These are phyloP conservation scores for Termitomyces sp. DNA, from an alignment of 768 basidiomycete genomes.

Conservation along the genomic window DNA sequence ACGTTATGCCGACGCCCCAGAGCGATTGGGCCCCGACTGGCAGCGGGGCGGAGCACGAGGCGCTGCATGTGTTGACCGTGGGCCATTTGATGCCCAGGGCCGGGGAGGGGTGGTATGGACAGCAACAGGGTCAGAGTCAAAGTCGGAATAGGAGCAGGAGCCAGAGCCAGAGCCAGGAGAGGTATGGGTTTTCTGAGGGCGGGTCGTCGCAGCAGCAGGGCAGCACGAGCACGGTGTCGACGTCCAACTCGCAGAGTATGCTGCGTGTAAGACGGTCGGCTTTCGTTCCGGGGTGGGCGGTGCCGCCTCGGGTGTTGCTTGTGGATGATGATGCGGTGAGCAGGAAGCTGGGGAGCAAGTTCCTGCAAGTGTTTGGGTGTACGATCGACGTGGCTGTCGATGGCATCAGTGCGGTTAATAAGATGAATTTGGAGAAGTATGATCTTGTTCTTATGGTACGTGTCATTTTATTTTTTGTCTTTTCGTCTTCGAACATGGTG, in stretches of 20 bases:
- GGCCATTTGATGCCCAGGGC: slow-evolving; percentile 66
- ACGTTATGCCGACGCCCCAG: slow-evolving; percentile 14
- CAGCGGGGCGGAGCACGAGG: slow-evolving; percentile 40
- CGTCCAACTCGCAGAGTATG: slow-evolving; percentile 11
- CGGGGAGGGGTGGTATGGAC: neutral
- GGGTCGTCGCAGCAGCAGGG: neutral
- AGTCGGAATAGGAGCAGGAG: neutral
- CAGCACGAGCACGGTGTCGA: neutral
- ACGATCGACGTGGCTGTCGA: slow-evolving; percentile 93
- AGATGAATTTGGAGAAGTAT: slow-evolving; percentile 96
- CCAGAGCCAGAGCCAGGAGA: slow-evolving; percentile 17
- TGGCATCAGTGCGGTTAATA: slow-evolving; percentile 86
- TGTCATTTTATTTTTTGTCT: slow-evolving; percentile 18
- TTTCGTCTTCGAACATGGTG: neutral
- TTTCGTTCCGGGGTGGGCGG: slow-evolving; percentile 87
- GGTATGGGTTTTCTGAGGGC: neutral
- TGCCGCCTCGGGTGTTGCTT: slow-evolving; percentile 83
- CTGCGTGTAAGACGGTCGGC: slow-evolving; percentile 70
- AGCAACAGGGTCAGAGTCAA: neutral
- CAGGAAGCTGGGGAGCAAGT: slow-evolving; percentile 83
- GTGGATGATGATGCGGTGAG: slow-evolving; percentile 97
- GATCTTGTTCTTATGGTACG: slow-evolving; percentile 92
- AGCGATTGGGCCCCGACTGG: neutral
- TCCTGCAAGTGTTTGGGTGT: slow-evolving; percentile 93
- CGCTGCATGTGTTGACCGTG: slow-evolving; percentile 75